Evolutionary conservation across 352 stramenopile genomes (phyloP).

Genomic region (Thraustochytrium striatum): DNA sequence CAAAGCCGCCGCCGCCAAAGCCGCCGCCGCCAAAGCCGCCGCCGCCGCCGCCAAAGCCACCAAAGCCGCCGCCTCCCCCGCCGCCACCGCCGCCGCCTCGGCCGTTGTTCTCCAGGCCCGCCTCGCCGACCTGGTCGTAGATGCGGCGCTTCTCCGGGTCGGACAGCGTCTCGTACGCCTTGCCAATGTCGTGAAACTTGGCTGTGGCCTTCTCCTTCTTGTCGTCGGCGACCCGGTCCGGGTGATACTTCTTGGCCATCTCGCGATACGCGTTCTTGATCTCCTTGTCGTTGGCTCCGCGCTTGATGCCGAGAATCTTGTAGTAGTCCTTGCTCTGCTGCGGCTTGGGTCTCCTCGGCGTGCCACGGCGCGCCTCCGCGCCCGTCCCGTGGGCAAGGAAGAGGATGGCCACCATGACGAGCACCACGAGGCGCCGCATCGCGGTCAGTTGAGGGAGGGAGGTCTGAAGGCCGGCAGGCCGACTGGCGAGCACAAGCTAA

Average conservation of each 20-base stretch:
- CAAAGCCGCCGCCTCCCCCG: neutral
- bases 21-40: neutral
- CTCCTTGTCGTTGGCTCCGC: constrained; percentile 80
- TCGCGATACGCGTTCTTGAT: constrained; percentile 98
- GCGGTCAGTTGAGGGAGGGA: too few relatives aligned
- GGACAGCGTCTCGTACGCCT: constrained; percentile 86
- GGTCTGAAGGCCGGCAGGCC: too few relatives aligned
- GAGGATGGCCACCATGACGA: neutral
- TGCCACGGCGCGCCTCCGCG: neutral
- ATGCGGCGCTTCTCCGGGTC: constrained; percentile 85
- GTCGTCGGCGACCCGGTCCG: constrained; percentile 80
- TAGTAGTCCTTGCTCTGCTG: constrained; percentile 81
- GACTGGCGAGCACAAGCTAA: too few relatives aligned
- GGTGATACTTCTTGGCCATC: constrained; percentile 94
- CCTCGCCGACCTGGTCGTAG: constrained; percentile 69
- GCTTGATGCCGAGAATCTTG: constrained; percentile 83
- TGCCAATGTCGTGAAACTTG: constrained; percentile 85
- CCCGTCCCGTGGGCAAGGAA: neutral
- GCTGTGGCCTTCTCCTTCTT: constrained; percentile 81
- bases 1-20: neutral
- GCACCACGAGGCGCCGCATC: neutral
- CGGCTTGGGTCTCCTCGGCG: neutral
- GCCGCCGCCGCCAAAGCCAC: neutral
- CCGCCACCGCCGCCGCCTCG: neutral
- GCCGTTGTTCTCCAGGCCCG: constrained; percentile 11